Conservation (phyloP, 192 early-diverging fungal species). For the Backusella mclennaniae region DNA sequence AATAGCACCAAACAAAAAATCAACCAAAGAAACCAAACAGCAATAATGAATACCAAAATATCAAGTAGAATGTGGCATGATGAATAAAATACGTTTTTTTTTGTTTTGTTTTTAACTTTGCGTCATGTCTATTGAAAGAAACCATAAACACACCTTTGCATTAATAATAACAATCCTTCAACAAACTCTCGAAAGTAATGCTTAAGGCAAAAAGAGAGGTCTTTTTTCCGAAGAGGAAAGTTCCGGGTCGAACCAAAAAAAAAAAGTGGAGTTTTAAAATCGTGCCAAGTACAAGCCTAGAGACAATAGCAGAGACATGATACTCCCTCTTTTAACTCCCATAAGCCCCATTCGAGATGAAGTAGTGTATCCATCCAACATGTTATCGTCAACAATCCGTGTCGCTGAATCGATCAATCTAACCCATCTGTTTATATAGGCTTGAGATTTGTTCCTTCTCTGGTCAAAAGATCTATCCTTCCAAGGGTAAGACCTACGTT, state of each 20-base stretch:
- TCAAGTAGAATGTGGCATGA: too few species aligned
- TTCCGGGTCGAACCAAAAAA: neutral
- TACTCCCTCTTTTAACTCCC: slow-evolving; percentile 21
- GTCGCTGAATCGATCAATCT: neutral
- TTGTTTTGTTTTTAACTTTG: neutral
- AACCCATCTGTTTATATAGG: slow-evolving; percentile 43
- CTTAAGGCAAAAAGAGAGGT: too few species aligned
- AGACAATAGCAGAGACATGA: neutral
- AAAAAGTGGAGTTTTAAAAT: neutral
- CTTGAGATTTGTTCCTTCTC: slow-evolving; percentile 95
- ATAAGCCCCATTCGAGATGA: slow-evolving; percentile 20
- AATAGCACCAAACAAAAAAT: neutral
- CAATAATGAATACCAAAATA: neutral
- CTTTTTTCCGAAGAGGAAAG: neutral
- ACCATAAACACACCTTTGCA: too few species aligned
- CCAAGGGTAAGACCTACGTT: slow-evolving; percentile 94
- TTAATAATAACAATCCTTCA: too few species aligned
- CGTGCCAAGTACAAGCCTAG: neutral
- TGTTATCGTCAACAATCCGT: neutral
- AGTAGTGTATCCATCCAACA: slow-evolving; percentile 19
- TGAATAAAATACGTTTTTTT: neutral
- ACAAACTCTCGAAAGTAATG: too few species aligned
- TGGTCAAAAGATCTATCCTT: slow-evolving; percentile 99
- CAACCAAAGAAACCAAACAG: neutral
- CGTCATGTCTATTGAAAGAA: too few species aligned